Base-by-base conservation (phyloP, 306 rosid genomes). In the Chamaecrista fasciculata region DNA sequence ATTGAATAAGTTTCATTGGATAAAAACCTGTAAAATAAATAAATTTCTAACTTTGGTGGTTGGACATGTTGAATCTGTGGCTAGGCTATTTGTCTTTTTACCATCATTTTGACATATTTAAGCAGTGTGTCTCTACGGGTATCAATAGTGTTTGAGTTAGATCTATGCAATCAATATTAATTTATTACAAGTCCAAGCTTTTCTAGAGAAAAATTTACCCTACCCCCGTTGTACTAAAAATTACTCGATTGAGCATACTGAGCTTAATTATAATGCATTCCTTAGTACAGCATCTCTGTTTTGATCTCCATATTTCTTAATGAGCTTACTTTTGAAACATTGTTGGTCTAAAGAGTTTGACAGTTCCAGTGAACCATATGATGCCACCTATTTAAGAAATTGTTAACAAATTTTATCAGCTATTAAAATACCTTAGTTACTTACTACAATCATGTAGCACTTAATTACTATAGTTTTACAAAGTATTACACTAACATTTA, bases 1-100 rank as follows among this genome's bases (percentile, higher is more conserved):
- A 55, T 57, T 55, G 26, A 50, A 46, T 63, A 11, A 43, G 25
- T 71, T 65, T 78, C 33, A 46, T 67, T 57, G 47, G 59, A 55
- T 8, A 36, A 46, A 43, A 51, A 25, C 70, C 47, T 65, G 50
- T 29, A 15, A 21, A 33, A 60, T 60, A 29, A 55, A 53, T 58
- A 28, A 72, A 12, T 36, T 70, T 15, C 47, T 15, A 55, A 28
- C 34, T 67, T 12, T 52, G 15, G 39, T 72, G 44, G 65, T 61
- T 64, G 16, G 44, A 20, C 31, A 33, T 24, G 16, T 49, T 42
- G 69, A 46, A 2, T 16, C 6, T 9, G 2, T 8, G 51, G 42
- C 12, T 20, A 14, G 51, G 42, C 12, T 20, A 14, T 33, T 42
- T 42, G 44, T 51, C 46, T 20, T 25, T 49, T 65, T 24, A 23